phyloP scores from a whole-genome alignment of 2,329 filamentous ascomycete species.

The Rugonectria rugulosa region DNA sequence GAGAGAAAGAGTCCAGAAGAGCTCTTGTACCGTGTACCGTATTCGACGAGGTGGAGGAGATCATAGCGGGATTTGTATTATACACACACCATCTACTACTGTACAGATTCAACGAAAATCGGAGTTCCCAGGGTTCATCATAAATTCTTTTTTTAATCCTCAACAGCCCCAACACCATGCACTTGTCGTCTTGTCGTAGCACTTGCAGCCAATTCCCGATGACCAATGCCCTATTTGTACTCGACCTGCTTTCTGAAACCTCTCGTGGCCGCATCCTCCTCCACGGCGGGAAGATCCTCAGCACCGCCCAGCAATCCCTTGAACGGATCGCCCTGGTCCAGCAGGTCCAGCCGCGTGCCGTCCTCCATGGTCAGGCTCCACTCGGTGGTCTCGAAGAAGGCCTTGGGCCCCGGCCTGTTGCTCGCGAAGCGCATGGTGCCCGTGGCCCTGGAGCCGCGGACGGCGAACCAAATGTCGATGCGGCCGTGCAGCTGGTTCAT shows the following conservation, averaged over 20 bases:
- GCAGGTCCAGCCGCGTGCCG: slow-evolving; percentile 70
- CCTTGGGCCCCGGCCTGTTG: slow-evolving; percentile 66
- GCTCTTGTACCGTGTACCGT: slow-evolving; percentile 26
- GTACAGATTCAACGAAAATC: slow-evolving; percentile 41
- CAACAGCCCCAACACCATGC: not conserved
- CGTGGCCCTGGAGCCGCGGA: slow-evolving; percentile 76
- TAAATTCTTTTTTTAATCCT: slow-evolving; percentile 19
- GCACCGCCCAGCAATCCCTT: slow-evolving; percentile 55
- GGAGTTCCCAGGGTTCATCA: slow-evolving; percentile 36
- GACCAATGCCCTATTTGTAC: slow-evolving; percentile 37
- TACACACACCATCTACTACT: slow-evolving; percentile 46
- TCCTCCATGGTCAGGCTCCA: slow-evolving; percentile 82
- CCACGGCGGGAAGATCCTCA: slow-evolving; percentile 45
- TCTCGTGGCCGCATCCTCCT: slow-evolving; percentile 50
- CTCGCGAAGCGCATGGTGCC: slow-evolving; percentile 85
- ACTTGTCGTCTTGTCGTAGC: not conserved
- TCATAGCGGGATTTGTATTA: slow-evolving; percentile 49
- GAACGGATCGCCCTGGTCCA: slow-evolving; percentile 78
- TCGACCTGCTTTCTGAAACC: slow-evolving; percentile 60
- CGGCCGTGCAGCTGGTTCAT: slow-evolving; percentile 93
- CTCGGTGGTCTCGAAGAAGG: slow-evolving; percentile 83
- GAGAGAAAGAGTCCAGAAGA: not conserved
- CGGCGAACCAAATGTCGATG: slow-evolving; percentile 87
- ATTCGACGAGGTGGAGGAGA: slow-evolving; percentile 33
- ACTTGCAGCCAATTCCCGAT: not conserved